phyloP scores from a whole-genome alignment of 768 basidiomycete species.

The Boletus tomentosulus region DNA sequence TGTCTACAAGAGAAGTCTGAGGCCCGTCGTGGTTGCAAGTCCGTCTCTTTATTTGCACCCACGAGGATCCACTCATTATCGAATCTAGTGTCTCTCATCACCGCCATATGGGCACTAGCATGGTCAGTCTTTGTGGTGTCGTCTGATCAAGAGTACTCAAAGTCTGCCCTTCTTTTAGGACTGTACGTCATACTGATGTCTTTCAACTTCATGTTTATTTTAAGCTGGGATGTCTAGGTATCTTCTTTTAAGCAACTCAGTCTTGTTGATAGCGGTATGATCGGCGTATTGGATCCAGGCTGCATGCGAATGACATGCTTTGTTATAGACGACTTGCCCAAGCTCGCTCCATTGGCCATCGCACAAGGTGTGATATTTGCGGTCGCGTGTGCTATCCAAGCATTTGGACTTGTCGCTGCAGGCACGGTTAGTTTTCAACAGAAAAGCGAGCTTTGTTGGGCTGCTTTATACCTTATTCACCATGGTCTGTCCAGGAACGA shows the following conservation, averaged over 20 bases:
- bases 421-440: constrained; percentile 38
- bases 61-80: neutral
- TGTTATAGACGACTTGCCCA: constrained; percentile 37
- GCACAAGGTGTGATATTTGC: constrained; percentile 59
- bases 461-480: neutral
- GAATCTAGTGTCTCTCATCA: constrained; percentile 37
- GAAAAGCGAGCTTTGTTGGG: neutral
- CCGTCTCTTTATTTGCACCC: constrained; percentile 25
- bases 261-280: constrained; percentile 46
- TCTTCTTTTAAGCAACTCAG: constrained; percentile 55
- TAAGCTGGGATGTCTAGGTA: constrained; percentile 40
- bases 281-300: constrained; percentile 2
- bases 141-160: neutral
- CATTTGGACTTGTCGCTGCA: constrained; percentile 52
- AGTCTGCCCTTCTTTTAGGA: constrained; percentile 7
- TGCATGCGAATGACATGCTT: neutral
- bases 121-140: constrained; percentile 42
- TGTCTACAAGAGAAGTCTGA: constrained; percentile 52
- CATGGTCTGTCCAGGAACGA: constrained; percentile 44
- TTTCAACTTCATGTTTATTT: neutral
- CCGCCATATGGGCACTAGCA: constrained; percentile 56
- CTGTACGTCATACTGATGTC: constrained; percentile 13
- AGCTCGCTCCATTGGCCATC: constrained; percentile 52
- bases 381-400: constrained; percentile 46
- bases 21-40: constrained; percentile 54